Base-by-base conservation (phyloP, 768 basidiomycete species). In the Erythrobasidium yunnanense region DNA sequence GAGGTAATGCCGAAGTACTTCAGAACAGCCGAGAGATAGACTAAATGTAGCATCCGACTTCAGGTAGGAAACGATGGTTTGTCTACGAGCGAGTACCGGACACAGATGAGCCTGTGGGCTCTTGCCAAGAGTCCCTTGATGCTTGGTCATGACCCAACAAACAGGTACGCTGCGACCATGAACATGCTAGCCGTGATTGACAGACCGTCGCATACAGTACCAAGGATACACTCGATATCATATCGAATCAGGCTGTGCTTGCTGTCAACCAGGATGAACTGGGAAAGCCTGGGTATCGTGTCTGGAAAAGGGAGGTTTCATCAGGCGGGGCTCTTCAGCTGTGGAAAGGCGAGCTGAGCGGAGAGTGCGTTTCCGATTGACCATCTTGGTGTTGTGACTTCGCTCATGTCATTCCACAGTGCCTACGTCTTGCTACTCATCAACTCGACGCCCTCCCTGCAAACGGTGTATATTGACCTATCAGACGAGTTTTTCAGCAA, bases 41-140 rank as follows among this genome's bases (percentile, higher is more conserved):
- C n/a, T n/a, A n/a, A n/a, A n/a, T n/a, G n/a, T n/a, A n/a, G n/a
- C n/a, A n/a, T n/a, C n/a, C n/a, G n/a, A n/a, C n/a, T n/a, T n/a
- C n/a, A n/a, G n/a, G n/a, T n/a, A n/a, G 77, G 77, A 7, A 77
- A 72, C 47, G 71, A 71, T 3, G 78, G 77, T n/a, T 78, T 78
- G 77, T 73, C 73, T 0, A 75, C 72, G 49, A 77, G 78, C 51
- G 77, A 79, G 74, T 78, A 79, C 55, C 56, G 65, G 15, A 42
- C 50, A 23, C 67, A 83, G 66, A 81, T 82, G 46, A 78, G 79
- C 1, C 80, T 82, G 55, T 83, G 81, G 81, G 81, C 81, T 2
- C 79, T 81, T 17, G 77, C 77, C 7, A 83, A 83, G 78, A 77
- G 76, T 51, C 78, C 79, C 0, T 73, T 80, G 11, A 79, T 79